Base-by-base conservation (phyloP, 139 green algal genomes). In the Chlorella sp. region DNA sequence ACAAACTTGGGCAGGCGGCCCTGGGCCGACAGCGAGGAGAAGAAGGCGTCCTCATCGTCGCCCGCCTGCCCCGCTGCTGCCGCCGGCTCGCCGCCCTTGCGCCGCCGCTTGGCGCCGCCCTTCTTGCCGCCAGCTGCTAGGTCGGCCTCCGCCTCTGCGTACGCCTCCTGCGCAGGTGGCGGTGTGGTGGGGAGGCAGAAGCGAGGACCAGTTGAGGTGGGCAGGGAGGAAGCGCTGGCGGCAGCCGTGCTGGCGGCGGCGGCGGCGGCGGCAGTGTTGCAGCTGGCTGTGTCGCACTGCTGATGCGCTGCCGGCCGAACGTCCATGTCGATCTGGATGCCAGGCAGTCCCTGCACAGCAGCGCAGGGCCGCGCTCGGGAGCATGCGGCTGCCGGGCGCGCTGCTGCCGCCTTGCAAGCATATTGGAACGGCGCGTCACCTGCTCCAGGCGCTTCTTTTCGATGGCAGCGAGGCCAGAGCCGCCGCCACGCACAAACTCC, bases 401-500 rank as follows among this genome's bases (percentile, higher is more conserved):
- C 51, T 60, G 13, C 51, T 60, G 13, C 51, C 51, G 51, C 51
- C 51, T 16, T 60, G 51, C 51, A 60, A 60, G 51, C 51, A 60
- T 60, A 60, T 60, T 60, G 51, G 51, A 60, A 20, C 9, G 51
- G 9, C 51, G 51, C 51, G 2, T 22, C 82, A 88, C 86, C 65
- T 79, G 26, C 77, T 86, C 77, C 20, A 96, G 81, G 62, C 92
- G 77, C 36, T 91, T 89, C 19, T 91, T 85, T 58, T 94, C 92
- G 1, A 95, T 62, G 0, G 90, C 89, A 11, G 91, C 93, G 14
- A 97, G 76, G 3, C 73, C 79, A 30, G 90, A 88, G 34, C 88
- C 88, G 2, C 94, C 94, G 5, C 94, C 94, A 26, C 94, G 86
- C 22, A 91, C 91, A 51, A 97, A 97, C 8, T 73, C 88, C 32